Percentiles rank a stretch among this genome's conserved stretches.
Conservation (phyloP, 2,329 filamentous ascomycete genomes). For the Taxawa tesnikishii region DNA sequence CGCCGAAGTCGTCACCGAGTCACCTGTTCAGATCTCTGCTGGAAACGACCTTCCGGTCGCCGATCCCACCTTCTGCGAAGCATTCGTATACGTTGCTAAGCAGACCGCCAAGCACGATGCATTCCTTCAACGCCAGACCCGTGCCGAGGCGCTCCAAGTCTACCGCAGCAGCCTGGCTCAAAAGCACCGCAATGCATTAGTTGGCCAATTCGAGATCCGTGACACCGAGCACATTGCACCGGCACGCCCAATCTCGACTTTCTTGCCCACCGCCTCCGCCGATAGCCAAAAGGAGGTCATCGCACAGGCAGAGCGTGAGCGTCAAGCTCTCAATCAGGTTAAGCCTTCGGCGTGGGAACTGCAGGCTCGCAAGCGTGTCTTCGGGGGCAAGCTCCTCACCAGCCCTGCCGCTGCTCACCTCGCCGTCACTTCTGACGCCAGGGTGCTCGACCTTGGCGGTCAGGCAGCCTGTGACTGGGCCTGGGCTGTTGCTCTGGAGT, state of each 20-base stretch:
- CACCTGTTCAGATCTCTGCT: background rate
- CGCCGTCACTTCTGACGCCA: constrained; percentile 31
- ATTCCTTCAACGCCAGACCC: constrained; percentile 72
- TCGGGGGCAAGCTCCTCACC: constrained; percentile 47
- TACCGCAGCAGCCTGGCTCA: constrained; percentile 63
- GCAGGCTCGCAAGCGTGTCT: constrained; percentile 47
- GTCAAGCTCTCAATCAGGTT: constrained; percentile 64
- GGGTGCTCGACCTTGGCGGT: constrained; percentile 78
- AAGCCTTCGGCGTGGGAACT: constrained; percentile 48
- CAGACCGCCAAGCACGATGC: constrained; percentile 55
- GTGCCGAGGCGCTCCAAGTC: constrained; percentile 81
- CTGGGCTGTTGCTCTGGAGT: constrained; percentile 81
- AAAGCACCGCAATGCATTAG: constrained; percentile 66
- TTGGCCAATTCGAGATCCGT: constrained; percentile 73
- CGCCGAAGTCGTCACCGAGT: constrained; percentile 31
- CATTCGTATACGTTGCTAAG: constrained; percentile 64
- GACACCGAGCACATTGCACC: constrained; percentile 28
- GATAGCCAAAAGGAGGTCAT: constrained; percentile 18
- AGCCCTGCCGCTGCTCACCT: constrained; percentile 35
- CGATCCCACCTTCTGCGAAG: constrained; percentile 77
- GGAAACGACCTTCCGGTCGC: background rate
- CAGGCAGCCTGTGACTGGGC: constrained; percentile 85
- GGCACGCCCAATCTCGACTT: constrained; percentile 31
- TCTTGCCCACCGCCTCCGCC: constrained; percentile 26
- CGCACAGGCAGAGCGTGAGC: constrained; percentile 53